phyloP scores from a whole-genome alignment of 1,284 basidiomycete genomes.

The Microbotryomycetes sp. region DNA sequence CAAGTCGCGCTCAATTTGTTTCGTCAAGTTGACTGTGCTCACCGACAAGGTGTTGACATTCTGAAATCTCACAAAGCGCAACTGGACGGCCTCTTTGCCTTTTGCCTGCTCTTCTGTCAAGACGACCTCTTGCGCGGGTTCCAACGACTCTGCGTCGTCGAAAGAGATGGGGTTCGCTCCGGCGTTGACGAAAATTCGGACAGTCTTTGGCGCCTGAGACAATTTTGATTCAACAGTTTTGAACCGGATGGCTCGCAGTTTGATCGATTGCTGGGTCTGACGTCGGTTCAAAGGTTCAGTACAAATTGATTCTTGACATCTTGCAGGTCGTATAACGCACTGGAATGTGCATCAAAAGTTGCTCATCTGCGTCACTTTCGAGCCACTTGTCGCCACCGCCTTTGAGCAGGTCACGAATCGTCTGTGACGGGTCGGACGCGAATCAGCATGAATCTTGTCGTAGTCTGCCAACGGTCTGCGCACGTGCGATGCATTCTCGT shows the following conservation, averaged over 20 bases:
- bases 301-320: not conserved
- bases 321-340: constrained; percentile 10
- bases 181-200: constrained; percentile 32
- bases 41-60: constrained; percentile 28
- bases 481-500: constrained; percentile 26
- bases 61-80: constrained; percentile 34
- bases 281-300: no score
- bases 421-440: not conserved
- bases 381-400: constrained; percentile 30
- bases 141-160: constrained; percentile 27
- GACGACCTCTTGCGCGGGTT: constrained; percentile 30
- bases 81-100: constrained; percentile 28
- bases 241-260: constrained; percentile 32
- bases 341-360: constrained; percentile 32
- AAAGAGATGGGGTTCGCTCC: constrained; percentile 21
- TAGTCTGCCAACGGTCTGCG: no score
- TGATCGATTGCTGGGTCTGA: constrained; percentile 23
- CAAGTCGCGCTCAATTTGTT: no score
- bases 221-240: constrained; percentile 16
- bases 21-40: no score
- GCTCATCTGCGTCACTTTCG: constrained; percentile 34
- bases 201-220: constrained; percentile 28
- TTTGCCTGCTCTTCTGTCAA: constrained; percentile 29
- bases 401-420: constrained; percentile 27
- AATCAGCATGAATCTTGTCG: no score